Base-by-base conservation (phyloP, 2,329 filamentous ascomycete species). In the Fusarium albosuccineum region DNA sequence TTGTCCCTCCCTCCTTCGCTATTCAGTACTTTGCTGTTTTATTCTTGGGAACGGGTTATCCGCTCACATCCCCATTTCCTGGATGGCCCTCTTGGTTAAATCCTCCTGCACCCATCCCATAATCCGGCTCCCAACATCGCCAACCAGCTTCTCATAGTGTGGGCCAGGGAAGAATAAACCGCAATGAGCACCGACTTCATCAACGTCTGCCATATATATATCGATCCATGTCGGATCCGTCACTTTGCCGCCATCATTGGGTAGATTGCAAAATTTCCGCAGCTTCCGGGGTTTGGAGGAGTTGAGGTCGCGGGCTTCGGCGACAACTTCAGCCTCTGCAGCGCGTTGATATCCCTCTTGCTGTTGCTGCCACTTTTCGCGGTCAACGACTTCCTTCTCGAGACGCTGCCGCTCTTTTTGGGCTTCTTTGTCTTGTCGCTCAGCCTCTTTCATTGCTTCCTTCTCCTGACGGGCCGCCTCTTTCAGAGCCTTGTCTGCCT, bases 171-270 rank as follows among this genome's bases (percentile, higher is more conserved):
- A 87, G 80, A 97, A 97, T 52, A 97, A 81, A 0, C 91, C 90
- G 64, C 92, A 95, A 76, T 97, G 94, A 9, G 94, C 94, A 7
- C 88, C 89, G 1, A 97, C 91, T 77, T 97, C 92, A 74, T 97
- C 94, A 63, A 96, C 89, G 53, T 89, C 89, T 60, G 91, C 86
- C 92, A 97, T 96, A 72, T 89, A 90, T 3, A 97, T 86, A 44
- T 90, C 84, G 1, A 94, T 82, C 94, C 94, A 97, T 14, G 89
- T 87, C 5, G 86, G 81, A 75, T 97, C 93, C 42, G 83, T 80
- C 62, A 83, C 81, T 7, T 88, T 89, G 53, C 83, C 76, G 10
- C 77, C 80, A 58, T 82, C 82, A 17, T 82, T 78, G 0, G 91
- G 93, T 4, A 95, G 79, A 70, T 89, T 88, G 79, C 93, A 96